Evolutionary conservation across 2,329 filamentous ascomycete species (phyloP), one percentile per base, ranked within the genome.

Genomic region (Sarocladiaceae sp.): DNA sequence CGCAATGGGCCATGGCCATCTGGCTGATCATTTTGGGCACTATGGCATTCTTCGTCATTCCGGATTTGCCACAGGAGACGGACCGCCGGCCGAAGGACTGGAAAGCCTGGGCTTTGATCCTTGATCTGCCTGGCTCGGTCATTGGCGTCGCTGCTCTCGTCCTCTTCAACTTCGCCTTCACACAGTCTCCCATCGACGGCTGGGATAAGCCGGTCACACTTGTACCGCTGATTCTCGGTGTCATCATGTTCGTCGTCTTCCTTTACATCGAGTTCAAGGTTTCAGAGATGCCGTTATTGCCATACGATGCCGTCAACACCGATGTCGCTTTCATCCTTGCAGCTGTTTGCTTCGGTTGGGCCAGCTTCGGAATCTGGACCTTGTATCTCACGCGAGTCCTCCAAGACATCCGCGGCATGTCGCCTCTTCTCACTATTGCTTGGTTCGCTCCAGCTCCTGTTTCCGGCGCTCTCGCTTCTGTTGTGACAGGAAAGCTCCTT

Each of bases 141-240:
- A 59, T 67, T 1, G 83, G 83, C 1, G 71, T 86, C 17, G 68
- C 71, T 0, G 76, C 76, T 0, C 67, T 88, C 22, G 71, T 85
- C 0, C 69, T 88, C 17, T 74, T 87, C 66, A 86, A 86, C 61
- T 80, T 87, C 58, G 79, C 83, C 0, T 86, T 82, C 80, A 87
- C 84, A 54, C 82, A 87, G 60, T 83, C 79, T 0, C 76, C 80
- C 0, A 70, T 80, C 0, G 77, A 74, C 2, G 81, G 82, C 2
- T 87, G 84, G 84, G 57, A 66, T 1, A 69, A 72, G 6, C 69
- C 79, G 0, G 82, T 82, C 52, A 71, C 83, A n/a, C 77, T 79
- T 54, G 67, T 78, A 0, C 66, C 79, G 1, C 68, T 88, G 0
- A 76, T 86, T 33, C 54, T 85, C 2, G 83, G 84, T 0, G 53